phyloP scores from a whole-genome alignment of 2,329 filamentous ascomycete genomes.

The Hymenoscyphus scutula region DNA sequence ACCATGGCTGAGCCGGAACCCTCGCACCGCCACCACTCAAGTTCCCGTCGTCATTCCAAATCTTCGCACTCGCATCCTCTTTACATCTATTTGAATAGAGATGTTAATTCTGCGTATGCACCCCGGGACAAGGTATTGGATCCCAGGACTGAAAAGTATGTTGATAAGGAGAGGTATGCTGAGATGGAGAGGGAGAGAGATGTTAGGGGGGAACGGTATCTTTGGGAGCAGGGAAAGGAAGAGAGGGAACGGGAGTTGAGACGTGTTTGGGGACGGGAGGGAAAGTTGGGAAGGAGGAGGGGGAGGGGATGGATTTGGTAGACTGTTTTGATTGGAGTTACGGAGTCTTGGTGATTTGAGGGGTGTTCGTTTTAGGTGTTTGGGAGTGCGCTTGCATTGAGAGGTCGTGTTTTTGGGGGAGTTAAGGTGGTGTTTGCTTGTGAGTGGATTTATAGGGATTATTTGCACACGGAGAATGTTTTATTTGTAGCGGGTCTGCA shows the following conservation, averaged over 20 bases:
- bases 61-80: constrained; percentile 6
- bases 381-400: background rate
- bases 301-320: constrained; percentile 11
- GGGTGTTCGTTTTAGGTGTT: background rate
- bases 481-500: too few species aligned
- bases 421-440: background rate
- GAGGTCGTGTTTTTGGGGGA: too few species aligned
- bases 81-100: constrained; percentile 5
- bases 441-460: background rate
- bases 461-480: too few species aligned
- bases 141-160: constrained; percentile 9
- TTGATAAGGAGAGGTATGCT: constrained; percentile 1
- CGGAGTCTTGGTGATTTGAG: background rate
- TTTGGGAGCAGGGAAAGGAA: constrained; percentile 9
- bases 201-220: background rate
- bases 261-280: constrained; percentile 11
- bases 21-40: background rate
- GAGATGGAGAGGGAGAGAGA: constrained; percentile 8
- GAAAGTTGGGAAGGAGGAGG: constrained; percentile 9
- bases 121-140: constrained; percentile 9
- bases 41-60: background rate
- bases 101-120: background rate
- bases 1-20: background rate
- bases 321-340: background rate
- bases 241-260: constrained; percentile 13